Base-by-base conservation (phyloP, 169 alveolate genomes). In the Plasmodium fragile region DNA sequence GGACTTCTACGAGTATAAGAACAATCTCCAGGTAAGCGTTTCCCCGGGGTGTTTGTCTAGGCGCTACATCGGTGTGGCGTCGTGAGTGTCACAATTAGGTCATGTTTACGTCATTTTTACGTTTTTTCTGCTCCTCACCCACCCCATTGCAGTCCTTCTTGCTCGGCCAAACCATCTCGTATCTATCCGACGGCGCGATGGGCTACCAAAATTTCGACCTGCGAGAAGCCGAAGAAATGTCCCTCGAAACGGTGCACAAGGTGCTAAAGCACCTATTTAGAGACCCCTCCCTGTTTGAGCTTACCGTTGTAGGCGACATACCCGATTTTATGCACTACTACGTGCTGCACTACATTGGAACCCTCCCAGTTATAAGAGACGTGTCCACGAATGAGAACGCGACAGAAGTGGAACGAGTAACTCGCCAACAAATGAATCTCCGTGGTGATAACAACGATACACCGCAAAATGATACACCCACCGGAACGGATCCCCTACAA, bases 1-100 rank as follows among this genome's bases (percentile, higher is more conserved):
- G 53, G 98, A 96, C 52, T 97, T 96, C 59, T 95, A 95, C 28
- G 95, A 81, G 71, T 91, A 85, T 93, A 92, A 79, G 93, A 93
- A 83, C 73, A 83, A 77, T 84, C 91, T 80, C 34, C 92, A 82
- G 96, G 95, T 83, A 83, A 8, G 92, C 43, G 53, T 75, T 13
- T 83, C 59, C 36, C 82, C 82, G 83, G 7, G 25, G 59, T n/a
- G 22, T 0, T 5, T 11, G 16, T 49, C 22, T 0, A 16, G 7
- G 22, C 0, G 59, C 59, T 49, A 3, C 59, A 22, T 49, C 7
- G 8, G 22, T 16, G 59, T 49, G 2, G 59, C 59, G 22, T 16
- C 25, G 22, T 11, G n/a, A 11, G 16, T 49, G 59, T 16, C 22
- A 49, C 59, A 49, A 3, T 49, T 49, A 49, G 1, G 22, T 2